A percentile compares a stretch with the other conserved stretches of the same genome.
Conservation (phyloP, 129 eudicot genomes). For the Artemisia tridentata region DNA sequence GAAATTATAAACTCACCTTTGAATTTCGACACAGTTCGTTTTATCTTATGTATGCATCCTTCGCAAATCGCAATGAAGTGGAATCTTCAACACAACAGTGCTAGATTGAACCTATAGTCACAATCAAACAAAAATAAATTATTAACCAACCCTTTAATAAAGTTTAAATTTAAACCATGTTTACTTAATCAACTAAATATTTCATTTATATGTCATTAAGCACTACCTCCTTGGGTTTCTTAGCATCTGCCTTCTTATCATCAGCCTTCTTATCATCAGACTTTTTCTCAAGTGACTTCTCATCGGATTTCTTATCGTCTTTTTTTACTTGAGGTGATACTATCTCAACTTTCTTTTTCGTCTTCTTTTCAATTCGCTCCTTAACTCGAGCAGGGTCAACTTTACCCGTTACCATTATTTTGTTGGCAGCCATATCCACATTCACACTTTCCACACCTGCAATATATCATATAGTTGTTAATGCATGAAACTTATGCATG, state of each 20-base stretch:
- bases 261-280: conserved; percentile 46
- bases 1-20: conserved; percentile 45
- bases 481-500: no score
- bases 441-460: conserved; percentile 69
- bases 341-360: conserved; percentile 75
- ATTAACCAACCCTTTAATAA: neutral
- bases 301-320: conserved; percentile 48
- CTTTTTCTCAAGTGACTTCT: conserved; percentile 55
- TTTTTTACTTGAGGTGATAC: conserved; percentile 65
- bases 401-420: conserved; percentile 63
- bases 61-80: conserved; percentile 74
- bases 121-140: neutral
- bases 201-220: neutral
- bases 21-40: conserved; percentile 47
- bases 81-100: conserved; percentile 63
- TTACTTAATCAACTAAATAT: neutral
- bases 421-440: conserved; percentile 42
- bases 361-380: conserved; percentile 58
- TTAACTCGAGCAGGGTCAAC: conserved; percentile 56
- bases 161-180: neutral
- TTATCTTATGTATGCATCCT: conserved; percentile 72
- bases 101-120: conserved; percentile 42
- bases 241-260: conserved; percentile 38
- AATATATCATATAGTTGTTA: neutral
- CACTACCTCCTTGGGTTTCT: conserved; percentile 63